Evolutionary conservation across 345 rosid species (phyloP).

Genomic region (Bruguiera parviflora): DNA sequence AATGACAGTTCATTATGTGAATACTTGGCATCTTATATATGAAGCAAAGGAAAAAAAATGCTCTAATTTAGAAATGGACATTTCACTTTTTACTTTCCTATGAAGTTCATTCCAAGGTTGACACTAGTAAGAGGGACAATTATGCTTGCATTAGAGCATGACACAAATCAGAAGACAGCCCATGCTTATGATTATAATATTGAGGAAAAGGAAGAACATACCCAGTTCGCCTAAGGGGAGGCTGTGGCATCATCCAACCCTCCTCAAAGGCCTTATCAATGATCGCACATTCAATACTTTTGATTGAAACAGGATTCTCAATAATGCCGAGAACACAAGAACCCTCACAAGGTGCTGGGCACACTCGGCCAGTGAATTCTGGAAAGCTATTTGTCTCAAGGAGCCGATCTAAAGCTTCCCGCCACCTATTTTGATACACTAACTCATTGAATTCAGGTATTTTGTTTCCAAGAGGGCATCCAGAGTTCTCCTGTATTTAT

Average conservation of each 20-base stretch:
- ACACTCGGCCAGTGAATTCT: slow-evolving; percentile 98
- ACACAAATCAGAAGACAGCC: not conserved
- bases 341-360: slow-evolving; percentile 99
- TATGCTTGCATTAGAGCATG: too few relatives aligned
- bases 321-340: slow-evolving; percentile 99
- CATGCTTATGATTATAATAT: not conserved
- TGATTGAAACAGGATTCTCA: slow-evolving; percentile 97
- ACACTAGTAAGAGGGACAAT: too few relatives aligned
- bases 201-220: slow-evolving; percentile 24
- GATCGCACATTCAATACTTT: slow-evolving; percentile 83
- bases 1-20: not conserved
- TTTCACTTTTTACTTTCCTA: too few relatives aligned
- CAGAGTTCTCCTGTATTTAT: slow-evolving; percentile 77
- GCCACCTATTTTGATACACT: slow-evolving; percentile 98
- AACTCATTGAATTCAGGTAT: slow-evolving; percentile 98
- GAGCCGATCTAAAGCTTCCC: slow-evolving; percentile 89
- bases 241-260: slow-evolving; percentile 97
- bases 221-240: slow-evolving; percentile 89
- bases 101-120: too few relatives aligned
- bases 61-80: not conserved
- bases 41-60: not conserved
- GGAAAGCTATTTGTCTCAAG: slow-evolving; percentile 99
- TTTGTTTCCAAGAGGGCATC: slow-evolving; percentile 98
- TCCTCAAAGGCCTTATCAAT: slow-evolving; percentile 96
- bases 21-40: not conserved